These are phyloP conservation scores for Tetracladium setigerum DNA, from an alignment of 495 filamentous ascomycete species.

Conservation along the genomic window DNA sequence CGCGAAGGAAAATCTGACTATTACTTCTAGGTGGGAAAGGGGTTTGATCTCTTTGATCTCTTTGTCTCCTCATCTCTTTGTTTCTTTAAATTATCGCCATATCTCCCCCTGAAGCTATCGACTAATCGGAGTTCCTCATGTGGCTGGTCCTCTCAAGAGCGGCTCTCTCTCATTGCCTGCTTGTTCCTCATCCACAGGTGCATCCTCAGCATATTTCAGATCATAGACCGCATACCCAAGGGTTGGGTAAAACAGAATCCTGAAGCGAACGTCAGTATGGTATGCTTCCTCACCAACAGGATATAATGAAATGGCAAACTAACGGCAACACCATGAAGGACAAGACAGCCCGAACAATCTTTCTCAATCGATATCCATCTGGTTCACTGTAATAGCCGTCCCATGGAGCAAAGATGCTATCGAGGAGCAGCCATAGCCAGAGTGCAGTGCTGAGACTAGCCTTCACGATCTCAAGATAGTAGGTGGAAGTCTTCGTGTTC, in stretches of 20 bases:
- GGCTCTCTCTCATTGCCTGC: neutral
- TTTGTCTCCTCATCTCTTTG: no score
- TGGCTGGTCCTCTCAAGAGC: neutral
- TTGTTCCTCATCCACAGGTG: neutral
- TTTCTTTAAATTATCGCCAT: no score
- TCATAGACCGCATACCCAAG: slow-evolving; percentile 6
- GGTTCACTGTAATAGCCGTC: neutral
- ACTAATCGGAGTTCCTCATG: neutral
- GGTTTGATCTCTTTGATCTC: no score
- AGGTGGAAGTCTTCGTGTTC: slow-evolving; percentile 5
- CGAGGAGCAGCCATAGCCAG: slow-evolving; percentile 20
- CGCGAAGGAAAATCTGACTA: no score
- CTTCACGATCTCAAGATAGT: slow-evolving; percentile 19
- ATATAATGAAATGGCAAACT: neutral
- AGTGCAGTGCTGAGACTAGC: slow-evolving; percentile 14
- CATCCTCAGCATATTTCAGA: neutral
- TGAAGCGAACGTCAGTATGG: neutral
- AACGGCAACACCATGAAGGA: slow-evolving; percentile 11
- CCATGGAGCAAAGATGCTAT: slow-evolving; percentile 5
- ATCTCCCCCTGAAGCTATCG: no score
- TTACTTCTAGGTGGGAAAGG: no score
- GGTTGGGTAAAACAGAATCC: slow-evolving; percentile 12
- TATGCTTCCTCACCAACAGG: neutral
- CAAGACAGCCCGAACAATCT: slow-evolving; percentile 1
- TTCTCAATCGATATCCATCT: neutral